Base-by-base conservation (phyloP, 441 rosid species). In the Breynia disticha region DNA sequence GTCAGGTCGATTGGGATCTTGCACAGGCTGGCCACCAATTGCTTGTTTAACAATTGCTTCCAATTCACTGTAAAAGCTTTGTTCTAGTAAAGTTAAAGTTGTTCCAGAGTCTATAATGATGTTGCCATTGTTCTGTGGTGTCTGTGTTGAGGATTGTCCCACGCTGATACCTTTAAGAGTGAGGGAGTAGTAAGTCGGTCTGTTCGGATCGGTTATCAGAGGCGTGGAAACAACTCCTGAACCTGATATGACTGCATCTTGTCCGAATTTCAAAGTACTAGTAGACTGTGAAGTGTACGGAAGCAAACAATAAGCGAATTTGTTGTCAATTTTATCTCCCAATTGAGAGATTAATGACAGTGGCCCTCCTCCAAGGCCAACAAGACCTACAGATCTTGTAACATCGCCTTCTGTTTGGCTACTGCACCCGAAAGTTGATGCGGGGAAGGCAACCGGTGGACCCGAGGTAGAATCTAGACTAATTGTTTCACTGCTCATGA, bases 81-180 rank as follows among this genome's bases (percentile, higher is more conserved):
- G 18, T 0, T 73, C 76, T 0, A 79, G 56, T 0, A 54, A 35
- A 9, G 72, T 73, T 1, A 76, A 63, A 0, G 81, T 70, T 3
- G 76, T 72, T 1, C 82, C 84, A 0, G 80, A 64, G 52, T 74
- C 87, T 16, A 78, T 72, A 11, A 81, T 35, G 37, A 81, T 66
- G 54, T 81, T 78, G 4, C 80, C 82, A n/a, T 51, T 13, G 24
- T 56, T 59, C 9, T 16, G 60, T 11, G 54, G 20, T 17, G 54
- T 39, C 41, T 38, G 17, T 1, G 60, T 46, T 16, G 43, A 28
- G 46, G 28, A 18, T 45, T 65, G 16, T 63, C 72, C 75, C 11
- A 81, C 66, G 11, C 71, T 66, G 48, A 78, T 58, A 18, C 75
- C 80, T 58, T 74, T 64, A 0, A 78, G 68, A 0, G 66, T 72